Percentiles rank a stretch among this genome's conserved stretches.
Conservation (phyloP, 2,329 filamentous ascomycete species). For the Chaetomium strumarium region DNA sequence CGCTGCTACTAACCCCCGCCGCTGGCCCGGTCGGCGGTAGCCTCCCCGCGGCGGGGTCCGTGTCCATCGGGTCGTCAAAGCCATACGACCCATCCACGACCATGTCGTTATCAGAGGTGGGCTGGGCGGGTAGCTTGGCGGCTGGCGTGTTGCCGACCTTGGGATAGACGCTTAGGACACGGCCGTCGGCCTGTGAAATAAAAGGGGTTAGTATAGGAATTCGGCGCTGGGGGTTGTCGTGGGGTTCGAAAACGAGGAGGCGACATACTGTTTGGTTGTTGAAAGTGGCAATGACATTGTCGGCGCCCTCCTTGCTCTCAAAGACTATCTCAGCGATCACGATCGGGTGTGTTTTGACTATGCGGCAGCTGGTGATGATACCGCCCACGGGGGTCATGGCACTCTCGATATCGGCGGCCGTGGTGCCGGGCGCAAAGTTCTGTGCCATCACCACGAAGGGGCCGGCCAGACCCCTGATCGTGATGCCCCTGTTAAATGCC, state of each 20-base stretch:
- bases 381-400: slow-evolving; percentile 73
- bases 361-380: slow-evolving; percentile 58
- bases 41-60: slow-evolving; percentile 24
- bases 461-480: slow-evolving; percentile 66
- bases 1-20: slow-evolving; percentile 17
- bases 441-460: slow-evolving; percentile 69
- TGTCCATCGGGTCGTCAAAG: slow-evolving; percentile 45
- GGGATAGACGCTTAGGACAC: slow-evolving; percentile 65
- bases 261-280: slow-evolving; percentile 67
- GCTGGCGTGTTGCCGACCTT: slow-evolving; percentile 46
- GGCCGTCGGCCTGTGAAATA: slow-evolving; percentile 58
- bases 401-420: slow-evolving; percentile 74
- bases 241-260: neutral
- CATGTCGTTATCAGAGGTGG: slow-evolving; percentile 34
- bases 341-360: slow-evolving; percentile 62
- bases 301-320: slow-evolving; percentile 63
- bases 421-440: slow-evolving; percentile 78
- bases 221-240: neutral
- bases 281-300: slow-evolving; percentile 68
- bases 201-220: slow-evolving; percentile 1
- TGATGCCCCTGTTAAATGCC: slow-evolving; percentile 45
- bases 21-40: slow-evolving; percentile 11
- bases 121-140: slow-evolving; percentile 27
- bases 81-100: slow-evolving; percentile 50
- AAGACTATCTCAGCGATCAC: slow-evolving; percentile 76